Percentiles rank a stretch among this genome's conserved stretches.
Evolutionary conservation across 2,329 filamentous ascomycete genomes (phyloP).

Genomic region (Capronia epimyces): DNA sequence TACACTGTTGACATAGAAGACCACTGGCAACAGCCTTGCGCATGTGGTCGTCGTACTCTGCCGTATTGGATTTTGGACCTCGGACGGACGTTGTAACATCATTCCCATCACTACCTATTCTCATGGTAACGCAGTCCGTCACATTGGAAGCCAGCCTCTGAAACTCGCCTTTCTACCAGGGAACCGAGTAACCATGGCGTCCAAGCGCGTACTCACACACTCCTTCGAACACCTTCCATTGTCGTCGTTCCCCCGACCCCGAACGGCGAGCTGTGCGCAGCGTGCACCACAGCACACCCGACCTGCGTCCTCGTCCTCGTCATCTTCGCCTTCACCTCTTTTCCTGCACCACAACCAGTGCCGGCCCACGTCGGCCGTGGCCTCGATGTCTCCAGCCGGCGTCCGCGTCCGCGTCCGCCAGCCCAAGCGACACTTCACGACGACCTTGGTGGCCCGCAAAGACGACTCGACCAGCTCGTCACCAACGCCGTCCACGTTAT

Average conservation of each 20-base stretch:
- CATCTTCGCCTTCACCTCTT: neutral
- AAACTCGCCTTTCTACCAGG: neutral
- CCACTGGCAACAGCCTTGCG: too few relatives aligned
- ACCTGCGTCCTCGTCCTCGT: neutral
- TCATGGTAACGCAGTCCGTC: neutral
- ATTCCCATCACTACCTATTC: too few relatives aligned
- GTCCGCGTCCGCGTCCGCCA: constrained; percentile 19
- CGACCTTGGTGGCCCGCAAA: constrained; percentile 13
- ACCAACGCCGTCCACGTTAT: constrained; percentile 19
- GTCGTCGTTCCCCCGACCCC: neutral
- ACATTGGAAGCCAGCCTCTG: too few relatives aligned
- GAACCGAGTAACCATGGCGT: neutral
- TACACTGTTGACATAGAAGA: too few relatives aligned
- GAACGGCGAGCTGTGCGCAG: too few relatives aligned
- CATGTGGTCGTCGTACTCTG: too few relatives aligned
- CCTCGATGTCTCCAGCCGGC: neutral
- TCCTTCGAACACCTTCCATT: neutral
- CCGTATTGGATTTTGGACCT: too few relatives aligned
- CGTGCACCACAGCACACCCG: too few relatives aligned
- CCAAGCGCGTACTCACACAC: neutral
- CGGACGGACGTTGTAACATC: too few relatives aligned
- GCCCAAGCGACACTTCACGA: constrained; percentile 23
- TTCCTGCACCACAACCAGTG: neutral
- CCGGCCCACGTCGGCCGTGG: neutral
- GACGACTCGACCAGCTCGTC: constrained; percentile 6